These are phyloP conservation scores for Schizophyllum commune DNA, from an alignment of 1,284 basidiomycete species.

Conservation along the genomic window DNA sequence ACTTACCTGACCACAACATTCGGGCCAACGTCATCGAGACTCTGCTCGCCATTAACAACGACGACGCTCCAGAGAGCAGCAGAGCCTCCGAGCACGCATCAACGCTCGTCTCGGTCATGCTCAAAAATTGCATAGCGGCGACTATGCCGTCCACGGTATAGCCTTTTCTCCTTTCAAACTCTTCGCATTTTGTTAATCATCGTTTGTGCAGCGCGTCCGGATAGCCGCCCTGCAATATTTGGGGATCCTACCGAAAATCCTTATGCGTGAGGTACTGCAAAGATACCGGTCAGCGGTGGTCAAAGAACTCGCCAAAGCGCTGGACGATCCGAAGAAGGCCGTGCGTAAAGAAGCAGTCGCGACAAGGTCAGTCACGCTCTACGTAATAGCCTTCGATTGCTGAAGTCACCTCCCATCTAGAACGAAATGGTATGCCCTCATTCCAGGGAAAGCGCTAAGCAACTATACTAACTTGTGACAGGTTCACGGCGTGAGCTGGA, in stretches of 20 bases:
- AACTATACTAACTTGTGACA: no score
- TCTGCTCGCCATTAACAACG: conserved; percentile 64
- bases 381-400: no score
- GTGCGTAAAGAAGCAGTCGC: conserved; percentile 87
- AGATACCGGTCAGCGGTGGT: conserved; percentile 68
- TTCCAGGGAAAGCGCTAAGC: no score
- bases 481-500: no score
- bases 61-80: conserved; percentile 40
- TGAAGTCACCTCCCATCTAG: no score
- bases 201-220: conserved; percentile 54
- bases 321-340: conserved; percentile 80
- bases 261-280: conserved; percentile 76
- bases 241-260: conserved; percentile 59
- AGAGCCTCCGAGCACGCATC: conserved; percentile 62
- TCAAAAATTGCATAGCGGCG: conserved; percentile 46
- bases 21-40: conserved; percentile 78
- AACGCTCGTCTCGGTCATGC: conserved; percentile 64
- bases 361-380: conserved; percentile 36
- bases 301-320: conserved; percentile 59
- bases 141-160: conserved; percentile 48
- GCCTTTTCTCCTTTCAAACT: conserved; percentile 12
- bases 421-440: no score
- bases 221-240: conserved; percentile 72
- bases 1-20: conserved; percentile 67
- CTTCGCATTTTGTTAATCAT: background rate